Base-by-base conservation (phyloP, 176 grass and related monocot species). In the Aegilops umbellulata region DNA sequence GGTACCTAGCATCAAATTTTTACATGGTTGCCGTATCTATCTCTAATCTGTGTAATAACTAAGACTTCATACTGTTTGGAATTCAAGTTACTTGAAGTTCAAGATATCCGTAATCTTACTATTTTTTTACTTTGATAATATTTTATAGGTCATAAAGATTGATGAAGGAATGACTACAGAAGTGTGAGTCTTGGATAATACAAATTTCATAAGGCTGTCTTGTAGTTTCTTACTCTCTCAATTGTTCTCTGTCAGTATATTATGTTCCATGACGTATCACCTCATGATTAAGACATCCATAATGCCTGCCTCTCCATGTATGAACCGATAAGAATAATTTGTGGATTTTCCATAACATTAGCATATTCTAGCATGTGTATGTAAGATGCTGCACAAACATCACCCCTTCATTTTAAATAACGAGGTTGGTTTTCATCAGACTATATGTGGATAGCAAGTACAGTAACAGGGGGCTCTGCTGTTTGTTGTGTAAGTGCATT, bases 121-220 rank as follows among this genome's bases (percentile, higher is more conserved):
- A 85, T 69, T 64, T 69, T 42, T 69, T 80, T 92, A 65, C 81
- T 34, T 92, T 86, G 55, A 76, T 69, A 25, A 91, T 90, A 22
- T 87, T 90, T 90, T 20, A 74, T 87, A 99, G 97, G 83, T 99
- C 77, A 88, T 99, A 92, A 99, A 96, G 88, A 92, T 99, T 57
- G 97, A 99, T 82, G 97, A 90, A 73, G 94, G 94, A 84, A 94
- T 99, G 92, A 93, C 92, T 88, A 77, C 92, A 69, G 97, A 99
- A 77, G 91, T 94, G 97, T 99, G 90, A 99, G 97, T 92, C 69
- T 85, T 61, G 14, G 34, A 42, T 69, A 29, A 77, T 76, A 69
- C 68, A 39, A 77, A 82, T 82, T 78, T 60, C 32, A 62, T 84
- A 63, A 36, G 38, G 24, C 77, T 88, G 13, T 39, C 79, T 23